These are phyloP conservation scores for Fusarium haematococcum DNA, from an alignment of 2,329 filamentous ascomycete species.

Conservation along the genomic window DNA sequence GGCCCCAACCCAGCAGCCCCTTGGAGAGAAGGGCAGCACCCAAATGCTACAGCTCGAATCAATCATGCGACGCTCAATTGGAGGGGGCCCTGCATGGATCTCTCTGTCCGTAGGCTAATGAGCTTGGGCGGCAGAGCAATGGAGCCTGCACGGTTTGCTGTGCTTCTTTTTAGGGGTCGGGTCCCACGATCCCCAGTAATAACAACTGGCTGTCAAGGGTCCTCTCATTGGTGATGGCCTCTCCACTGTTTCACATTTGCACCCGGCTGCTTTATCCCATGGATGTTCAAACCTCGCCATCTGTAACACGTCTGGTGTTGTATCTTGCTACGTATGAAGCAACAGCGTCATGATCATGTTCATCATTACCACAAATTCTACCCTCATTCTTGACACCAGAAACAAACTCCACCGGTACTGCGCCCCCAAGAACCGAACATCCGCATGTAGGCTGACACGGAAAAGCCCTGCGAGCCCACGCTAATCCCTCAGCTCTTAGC, in stretches of 20 bases:
- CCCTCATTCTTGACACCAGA: neutral
- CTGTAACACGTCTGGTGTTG: conserved; percentile 22
- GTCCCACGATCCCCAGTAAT: conserved; percentile 22
- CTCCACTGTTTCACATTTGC: conserved; percentile 35
- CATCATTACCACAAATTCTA: neutral
- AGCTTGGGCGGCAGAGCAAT: neutral
- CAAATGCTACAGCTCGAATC: conserved; percentile 10
- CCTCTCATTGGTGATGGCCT: conserved; percentile 25
- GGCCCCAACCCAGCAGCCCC: conserved; percentile 1
- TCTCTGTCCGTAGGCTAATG: neutral
- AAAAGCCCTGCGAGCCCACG: conserved; percentile 20
- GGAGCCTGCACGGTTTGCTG: neutral
- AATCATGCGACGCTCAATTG: conserved; percentile 38
- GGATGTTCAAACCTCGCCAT: conserved; percentile 6
- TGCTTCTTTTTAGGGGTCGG: conserved; percentile 20
- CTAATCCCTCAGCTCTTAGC: conserved; percentile 29
- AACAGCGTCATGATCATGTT: neutral
- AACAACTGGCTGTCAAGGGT: conserved; percentile 14
- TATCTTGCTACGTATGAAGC: neutral
- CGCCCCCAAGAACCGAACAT: neutral
- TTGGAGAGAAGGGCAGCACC: neutral
- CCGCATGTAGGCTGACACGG: conserved; percentile 19
- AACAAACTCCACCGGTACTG: conserved; percentile 1
- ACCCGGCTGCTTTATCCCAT: conserved; percentile 19
- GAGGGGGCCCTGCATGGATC: neutral